Evolutionary conservation across 371 early-diverging fungal genomes (phyloP).

Genomic region (Apophysomyces ossiformis): DNA sequence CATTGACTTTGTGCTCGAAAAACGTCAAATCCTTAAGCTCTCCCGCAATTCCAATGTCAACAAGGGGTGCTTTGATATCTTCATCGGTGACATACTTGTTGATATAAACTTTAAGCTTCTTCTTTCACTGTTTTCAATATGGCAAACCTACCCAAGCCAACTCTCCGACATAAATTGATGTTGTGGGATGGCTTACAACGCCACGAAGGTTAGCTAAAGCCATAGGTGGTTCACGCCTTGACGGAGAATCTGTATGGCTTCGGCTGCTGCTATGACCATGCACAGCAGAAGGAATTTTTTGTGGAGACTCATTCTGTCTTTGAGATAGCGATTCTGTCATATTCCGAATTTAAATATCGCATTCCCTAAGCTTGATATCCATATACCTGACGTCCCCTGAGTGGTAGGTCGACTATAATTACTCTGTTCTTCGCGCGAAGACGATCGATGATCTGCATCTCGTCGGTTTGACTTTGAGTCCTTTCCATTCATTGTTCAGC

Average conservation of each 20-base stretch:
- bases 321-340: neutral
- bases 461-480: conserved; percentile 8
- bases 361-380: neutral
- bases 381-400: neutral
- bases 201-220: conserved; percentile 37
- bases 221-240: conserved; percentile 33
- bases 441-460: neutral
- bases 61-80: conserved; percentile 44
- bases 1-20: conserved; percentile 68
- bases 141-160: conserved; percentile 51
- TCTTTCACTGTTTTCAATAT: neutral
- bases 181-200: conserved; percentile 39
- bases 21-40: conserved; percentile 57
- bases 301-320: conserved; percentile 15
- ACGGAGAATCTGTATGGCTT: conserved; percentile 15
- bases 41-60: conserved; percentile 41
- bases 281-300: conserved; percentile 30
- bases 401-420: neutral
- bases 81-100: conserved; percentile 62
- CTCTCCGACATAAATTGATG: conserved; percentile 51
- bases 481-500: neutral
- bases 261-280: conserved; percentile 22
- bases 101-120: neutral
- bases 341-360: neutral
- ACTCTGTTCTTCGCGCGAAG: neutral